Evolutionary conservation across 345 rosid genomes (phyloP).

Genomic region (Xanthoceras sorbifolium): DNA sequence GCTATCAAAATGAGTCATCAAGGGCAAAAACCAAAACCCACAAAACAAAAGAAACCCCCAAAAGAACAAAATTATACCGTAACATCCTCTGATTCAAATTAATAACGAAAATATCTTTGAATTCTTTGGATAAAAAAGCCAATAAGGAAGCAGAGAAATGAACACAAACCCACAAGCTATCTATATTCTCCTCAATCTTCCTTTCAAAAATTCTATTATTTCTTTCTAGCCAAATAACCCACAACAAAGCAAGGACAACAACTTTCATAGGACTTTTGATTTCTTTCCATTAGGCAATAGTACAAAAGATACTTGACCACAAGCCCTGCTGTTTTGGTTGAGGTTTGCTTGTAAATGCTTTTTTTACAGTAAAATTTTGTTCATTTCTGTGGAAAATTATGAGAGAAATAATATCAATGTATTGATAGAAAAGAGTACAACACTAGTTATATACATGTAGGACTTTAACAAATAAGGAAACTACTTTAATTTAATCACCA

Average conservation of each 20-base stretch:
- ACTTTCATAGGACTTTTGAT: not conserved
- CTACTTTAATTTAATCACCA: too few species aligned
- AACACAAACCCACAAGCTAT: not conserved
- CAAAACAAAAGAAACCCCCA: not conserved
- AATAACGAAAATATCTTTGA: not conserved
- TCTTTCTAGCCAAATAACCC: too few species aligned
- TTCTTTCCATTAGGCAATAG: not conserved
- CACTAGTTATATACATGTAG: too few species aligned
- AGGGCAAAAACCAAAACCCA: not conserved
- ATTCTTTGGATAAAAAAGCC: not conserved
- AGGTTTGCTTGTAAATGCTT: not conserved
- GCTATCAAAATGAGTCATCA: not conserved
- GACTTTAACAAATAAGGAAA: too few species aligned
- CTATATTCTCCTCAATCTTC: not conserved
- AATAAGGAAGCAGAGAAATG: not conserved
- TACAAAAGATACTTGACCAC: not conserved
- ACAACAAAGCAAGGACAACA: not conserved
- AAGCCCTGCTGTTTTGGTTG: not conserved
- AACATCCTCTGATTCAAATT: not conserved
- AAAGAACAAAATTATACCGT: not conserved
- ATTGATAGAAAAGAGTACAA: too few species aligned
- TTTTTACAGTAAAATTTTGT: too few species aligned
- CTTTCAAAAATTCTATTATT: too few species aligned
- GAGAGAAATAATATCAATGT: too few species aligned
- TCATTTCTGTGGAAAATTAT: too few species aligned